Evolutionary conservation across 345 rosid species (phyloP).

Genomic region (Clausena lansium): DNA sequence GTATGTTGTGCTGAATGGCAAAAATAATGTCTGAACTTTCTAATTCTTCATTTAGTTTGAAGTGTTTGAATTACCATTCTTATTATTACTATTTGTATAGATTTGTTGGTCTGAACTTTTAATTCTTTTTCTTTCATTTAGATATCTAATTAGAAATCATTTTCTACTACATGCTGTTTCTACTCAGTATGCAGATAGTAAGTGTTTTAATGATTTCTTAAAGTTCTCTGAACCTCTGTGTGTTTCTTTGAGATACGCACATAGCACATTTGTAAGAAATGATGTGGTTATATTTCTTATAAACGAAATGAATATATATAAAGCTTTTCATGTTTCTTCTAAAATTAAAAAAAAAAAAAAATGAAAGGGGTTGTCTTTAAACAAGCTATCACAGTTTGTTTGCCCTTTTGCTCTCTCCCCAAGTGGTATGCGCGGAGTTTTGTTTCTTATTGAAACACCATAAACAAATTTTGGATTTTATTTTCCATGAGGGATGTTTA

Average conservation of each 20-base stretch:
- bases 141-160: background rate
- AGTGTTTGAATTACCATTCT: too few relatives aligned
- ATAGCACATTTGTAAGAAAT: too few relatives aligned
- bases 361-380: background rate
- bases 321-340: background rate
- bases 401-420: background rate
- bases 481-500: background rate
- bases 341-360: background rate
- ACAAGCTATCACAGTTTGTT: background rate
- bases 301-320: background rate
- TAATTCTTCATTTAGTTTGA: background rate
- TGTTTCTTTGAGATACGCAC: too few relatives aligned
- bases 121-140: too few relatives aligned
- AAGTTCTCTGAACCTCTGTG: background rate
- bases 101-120: too few relatives aligned
- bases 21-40: background rate
- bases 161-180: background rate
- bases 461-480: slow-evolving; percentile 1
- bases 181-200: background rate
- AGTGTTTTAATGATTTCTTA: background rate
- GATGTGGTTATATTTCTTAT: too few relatives aligned
- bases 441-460: background rate
- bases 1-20: background rate
- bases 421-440: background rate
- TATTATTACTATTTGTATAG: too few relatives aligned